Evolutionary conservation across 495 filamentous ascomycete genomes (phyloP).

Genomic region (Penicillium macrosclerotiorum): DNA sequence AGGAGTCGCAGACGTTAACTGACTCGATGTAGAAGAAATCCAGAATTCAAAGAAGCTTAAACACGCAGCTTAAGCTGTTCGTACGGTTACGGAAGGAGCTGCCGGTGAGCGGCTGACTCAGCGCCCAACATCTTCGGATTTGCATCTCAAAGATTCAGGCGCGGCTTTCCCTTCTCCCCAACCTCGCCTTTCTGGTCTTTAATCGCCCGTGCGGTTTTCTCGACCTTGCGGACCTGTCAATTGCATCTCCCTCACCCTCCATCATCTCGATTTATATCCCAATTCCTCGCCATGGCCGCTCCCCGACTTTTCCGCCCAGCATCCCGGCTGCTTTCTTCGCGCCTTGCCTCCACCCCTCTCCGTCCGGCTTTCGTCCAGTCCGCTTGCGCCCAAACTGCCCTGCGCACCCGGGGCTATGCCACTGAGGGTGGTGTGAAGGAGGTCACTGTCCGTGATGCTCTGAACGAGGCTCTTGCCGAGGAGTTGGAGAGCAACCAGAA

Average conservation of each 20-base stretch:
- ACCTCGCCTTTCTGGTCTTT: constrained; percentile 19
- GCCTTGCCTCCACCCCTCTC: constrained; percentile 51
- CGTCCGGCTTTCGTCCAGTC: constrained; percentile 51
- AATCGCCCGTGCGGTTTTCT: constrained; percentile 25
- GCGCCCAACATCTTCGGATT: constrained; percentile 41
- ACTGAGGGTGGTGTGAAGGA: constrained; percentile 71
- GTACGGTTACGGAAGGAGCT: constrained; percentile 32
- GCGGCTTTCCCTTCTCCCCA: constrained; percentile 18
- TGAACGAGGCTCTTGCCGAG: constrained; percentile 97
- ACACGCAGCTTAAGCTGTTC: constrained; percentile 2
- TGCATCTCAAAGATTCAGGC: constrained; percentile 29
- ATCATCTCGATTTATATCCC: constrained; percentile 9
- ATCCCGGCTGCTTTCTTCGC: constrained; percentile 68
- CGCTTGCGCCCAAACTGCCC: constrained; percentile 45
- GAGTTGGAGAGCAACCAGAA: constrained; percentile 92
- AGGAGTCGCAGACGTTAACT: no score
- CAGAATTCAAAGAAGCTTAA: constrained; percentile 2
- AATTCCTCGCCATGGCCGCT: constrained; percentile 52
- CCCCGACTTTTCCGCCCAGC: constrained; percentile 81
- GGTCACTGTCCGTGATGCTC: constrained; percentile 91
- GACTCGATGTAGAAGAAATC: constrained; percentile 1
- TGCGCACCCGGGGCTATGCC: constrained; percentile 47
- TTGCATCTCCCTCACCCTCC: constrained; percentile 22
- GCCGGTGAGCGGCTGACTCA: constrained; percentile 46
- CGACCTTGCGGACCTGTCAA: constrained; percentile 31